Base-by-base conservation (phyloP, 1,284 basidiomycete genomes). In the Ceraceosorus guamensis region DNA sequence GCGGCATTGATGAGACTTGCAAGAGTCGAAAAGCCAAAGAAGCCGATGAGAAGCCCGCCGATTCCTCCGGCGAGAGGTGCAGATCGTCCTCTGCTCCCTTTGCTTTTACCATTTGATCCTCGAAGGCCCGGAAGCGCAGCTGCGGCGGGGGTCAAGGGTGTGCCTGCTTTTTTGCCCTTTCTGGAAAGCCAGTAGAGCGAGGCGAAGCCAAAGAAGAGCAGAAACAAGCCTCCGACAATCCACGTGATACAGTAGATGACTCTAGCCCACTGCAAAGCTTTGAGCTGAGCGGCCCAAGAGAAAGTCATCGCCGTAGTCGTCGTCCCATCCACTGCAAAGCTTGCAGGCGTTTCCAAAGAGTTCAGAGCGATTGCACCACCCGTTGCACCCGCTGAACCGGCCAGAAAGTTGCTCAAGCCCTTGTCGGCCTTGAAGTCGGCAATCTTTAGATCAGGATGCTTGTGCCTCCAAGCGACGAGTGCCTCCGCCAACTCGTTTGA, bases 121-220 rank as follows among this genome's bases (percentile, higher is more conserved):
- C 37, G 37, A 51, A 5, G 32, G 16, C 37, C 34, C n/a, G n/a
- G 41, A 11, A 16, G 55, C 50, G 39, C 55, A 57, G 52, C 51
- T 11, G 57, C 61, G 13, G 46, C 45, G 31, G 47, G 48, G 8
- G 37, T n/a, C 37, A 41, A 8, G n/a, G n/a, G n/a, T n/a, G 37
- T 41, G 8, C 8, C 37, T n/a, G 8, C n/a, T 3, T 48, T 14
- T 24, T n/a, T 47, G 32, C 63, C 55, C 4, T 53, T 39, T 5
- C 55, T 59, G 50, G 51, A 34, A 7, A 60, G 60, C 70, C 70
- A 72, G 48, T 65, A 66, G 59, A 65, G 63, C n/a, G 70, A 67
- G 1, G 65, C 55, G 57, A 61, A 68, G 18, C 70, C 70, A 46
- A 67, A 68, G 51, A 72, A 70, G 51, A 68, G 51, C 14, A 72